Evolutionary conservation across 1,284 basidiomycete genomes (phyloP), one percentile per base, ranked within the genome.

Genomic region (Leccinum griseonigrum): DNA sequence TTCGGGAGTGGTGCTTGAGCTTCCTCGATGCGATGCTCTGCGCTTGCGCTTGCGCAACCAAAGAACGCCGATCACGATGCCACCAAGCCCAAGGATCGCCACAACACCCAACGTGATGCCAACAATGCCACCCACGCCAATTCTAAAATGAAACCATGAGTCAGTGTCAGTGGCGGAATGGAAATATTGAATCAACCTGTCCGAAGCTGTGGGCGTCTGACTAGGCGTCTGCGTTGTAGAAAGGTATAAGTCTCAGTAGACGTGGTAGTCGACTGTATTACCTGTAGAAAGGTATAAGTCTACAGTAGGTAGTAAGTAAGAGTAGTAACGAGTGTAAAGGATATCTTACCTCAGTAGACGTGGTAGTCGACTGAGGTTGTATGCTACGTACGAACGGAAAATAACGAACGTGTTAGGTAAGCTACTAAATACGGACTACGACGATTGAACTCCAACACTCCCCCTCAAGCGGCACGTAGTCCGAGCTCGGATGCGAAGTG

Each of bases 41-140:
- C 48, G 40, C 34, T 36, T 36, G n/a, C n/a, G 62, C 56, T 51
- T 66, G 53, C 64, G 64, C 7, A 36, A 55, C 48, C 51, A 67
- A 28, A 59, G 28, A 14, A 68, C 2, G 28, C 57, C 58, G n/a
- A 68, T 32, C 48, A 61, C 48, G 11, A 59, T 4, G 5, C 48
- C 29, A 1, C 18, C 48, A 6, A 66, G 9, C 5, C 18, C 48
- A 6, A 66, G 9, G 4, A 60, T 8, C 8, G 56, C 31, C n/a
- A 56, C 3, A n/a, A 69, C 68, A 13, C 62, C 72, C 32, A 70
- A 2, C 5, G 60, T 31, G 3, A 62, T 68, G 5, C 71, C 71
- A 32, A 71, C 29, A n/a, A 67, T 43, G 8, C n/a, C 59, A 16
- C 63, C 66, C 3, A 64, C 2, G 38, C 65, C 28, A 22, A 54